phyloP scores from a whole-genome alignment of 331 rosid species.

The Spiraea crenata region DNA sequence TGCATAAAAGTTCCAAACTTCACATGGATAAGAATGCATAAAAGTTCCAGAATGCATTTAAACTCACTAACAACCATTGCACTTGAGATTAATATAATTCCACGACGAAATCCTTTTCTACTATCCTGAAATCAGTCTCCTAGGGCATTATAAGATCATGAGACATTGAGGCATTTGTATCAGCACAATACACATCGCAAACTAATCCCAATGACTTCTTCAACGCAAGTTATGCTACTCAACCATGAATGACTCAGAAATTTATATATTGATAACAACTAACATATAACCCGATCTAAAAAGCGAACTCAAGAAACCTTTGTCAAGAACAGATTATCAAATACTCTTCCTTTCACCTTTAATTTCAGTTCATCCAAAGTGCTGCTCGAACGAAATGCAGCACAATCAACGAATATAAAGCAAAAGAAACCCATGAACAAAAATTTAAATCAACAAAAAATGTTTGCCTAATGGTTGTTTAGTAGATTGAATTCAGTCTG shows the following conservation, averaged over 20 bases:
- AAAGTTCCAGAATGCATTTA: too few species aligned
- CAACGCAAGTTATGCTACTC: background rate
- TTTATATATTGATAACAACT: constrained; percentile 11
- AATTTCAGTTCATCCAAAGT: constrained; percentile 77
- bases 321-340: constrained; percentile 59
- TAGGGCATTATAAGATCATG: too few species aligned
- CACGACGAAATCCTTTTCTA: too few species aligned
- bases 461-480: background rate
- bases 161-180: too few species aligned
- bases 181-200: too few species aligned
- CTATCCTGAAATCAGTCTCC: too few species aligned
- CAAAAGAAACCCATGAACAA: background rate
- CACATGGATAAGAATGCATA: too few species aligned
- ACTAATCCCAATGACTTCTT: too few species aligned
- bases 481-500: background rate
- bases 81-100: too few species aligned
- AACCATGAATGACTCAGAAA: constrained; percentile 17
- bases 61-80: too few species aligned
- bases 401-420: constrained; percentile 6
- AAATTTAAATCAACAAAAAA: background rate
- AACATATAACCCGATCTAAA: constrained; percentile 3
- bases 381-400: constrained; percentile 45
- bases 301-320: constrained; percentile 7
- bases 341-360: constrained; percentile 91
- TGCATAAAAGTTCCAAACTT: too few species aligned